Base-by-base conservation (phyloP, 1,284 basidiomycete species). In the Psilocybe mexicana region DNA sequence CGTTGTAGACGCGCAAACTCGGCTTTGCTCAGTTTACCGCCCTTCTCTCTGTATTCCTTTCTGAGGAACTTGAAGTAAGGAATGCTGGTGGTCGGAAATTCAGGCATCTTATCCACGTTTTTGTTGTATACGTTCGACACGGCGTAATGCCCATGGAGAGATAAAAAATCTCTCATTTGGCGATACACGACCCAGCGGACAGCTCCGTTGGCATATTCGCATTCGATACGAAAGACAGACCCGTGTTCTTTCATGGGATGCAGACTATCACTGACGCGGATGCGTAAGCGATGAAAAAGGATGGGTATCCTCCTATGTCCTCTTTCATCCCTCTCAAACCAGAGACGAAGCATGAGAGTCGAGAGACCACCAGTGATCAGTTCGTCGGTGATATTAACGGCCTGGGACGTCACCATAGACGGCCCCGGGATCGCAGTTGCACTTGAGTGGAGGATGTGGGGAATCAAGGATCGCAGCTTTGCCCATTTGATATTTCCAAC, bases 151-250 rank as follows among this genome's bases (percentile, higher is more conserved):
- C 91, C 84, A 70, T 99, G 96, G 18, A 99, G 75, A 33, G 89
- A 90, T 54, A 98, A 65, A 69, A 99, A 98, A 72, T 99, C 96
- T 60, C 93, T 86, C 52, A 98, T 80, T 73, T 96, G 92, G 54
- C 96, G 88, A 74, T 99, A 98, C 46, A 99, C 86, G 33, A 98
- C 94, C 96, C 97, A 99, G 71, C 93, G 88, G 57, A 90, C 88
- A 2, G 89, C 88, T n/a, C 94, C 93, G 64, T 97, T 95, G 0
- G 94, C 96, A 69, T 99, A 98, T 74, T 97, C 93, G 74, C 96
- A 96, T 73, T 97, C 94, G 65, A 97, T 94, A 18, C 94, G 85
- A 72, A 96, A 97, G 2, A 95, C 87, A 3, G 92, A 86, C 67
- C 92, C 93, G 53, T 86, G 79, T 33, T 85, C 83, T 66, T 92